Base-by-base conservation (phyloP, 768 basidiomycete species). In the Postia placenta region DNA sequence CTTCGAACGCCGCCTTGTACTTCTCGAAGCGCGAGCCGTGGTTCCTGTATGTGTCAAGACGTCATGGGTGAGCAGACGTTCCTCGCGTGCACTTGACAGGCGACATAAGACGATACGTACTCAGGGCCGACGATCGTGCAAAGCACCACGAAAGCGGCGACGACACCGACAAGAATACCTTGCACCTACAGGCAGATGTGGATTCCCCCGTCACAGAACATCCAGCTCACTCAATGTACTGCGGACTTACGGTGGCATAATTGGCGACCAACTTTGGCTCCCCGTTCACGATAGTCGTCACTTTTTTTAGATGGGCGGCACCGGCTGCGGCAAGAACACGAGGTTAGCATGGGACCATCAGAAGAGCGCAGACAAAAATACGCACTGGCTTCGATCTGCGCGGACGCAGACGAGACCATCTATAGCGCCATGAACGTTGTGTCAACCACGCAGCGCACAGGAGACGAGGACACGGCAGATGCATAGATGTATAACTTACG, bases 161-260 rank as follows among this genome's bases (percentile, higher is more conserved):
- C 85, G 22, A 77, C 74, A 6, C 92, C 93, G 40, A 96, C 84
- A 30, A 97, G 73, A 60, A 97, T 92, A 35, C 87, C 89, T 70
- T 91, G 87, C 4, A 89, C 45, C 45, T 47, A 26, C 24, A 14
- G 7, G n/a, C 4, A 11, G 23, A 5, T 28, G 14, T 5, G 43
- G 27, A n/a, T 22, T 35, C 24, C 14, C 44, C n/a, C n/a, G n/a
- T n/a, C n/a, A n/a, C n/a, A 27, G n/a, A n/a, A 45, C 15, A 28
- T 27, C 5, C 19, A 25, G 23, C 26, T 5, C 25, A 44, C 26
- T 4, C 24, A 7, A 19, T 23, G 5, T 14, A 39, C 7, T 14
- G n/a, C 24, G 6, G 17, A 22, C 45, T 22, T 45, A 57, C 87
- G 19, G 65, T 72, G 12, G 72, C 75, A 48, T 76, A 77, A 55